Evolutionary conservation across 352 stramenopile genomes (phyloP), one percentile per base, ranked within the genome.

Genomic region (Aphanomyces astaci): DNA sequence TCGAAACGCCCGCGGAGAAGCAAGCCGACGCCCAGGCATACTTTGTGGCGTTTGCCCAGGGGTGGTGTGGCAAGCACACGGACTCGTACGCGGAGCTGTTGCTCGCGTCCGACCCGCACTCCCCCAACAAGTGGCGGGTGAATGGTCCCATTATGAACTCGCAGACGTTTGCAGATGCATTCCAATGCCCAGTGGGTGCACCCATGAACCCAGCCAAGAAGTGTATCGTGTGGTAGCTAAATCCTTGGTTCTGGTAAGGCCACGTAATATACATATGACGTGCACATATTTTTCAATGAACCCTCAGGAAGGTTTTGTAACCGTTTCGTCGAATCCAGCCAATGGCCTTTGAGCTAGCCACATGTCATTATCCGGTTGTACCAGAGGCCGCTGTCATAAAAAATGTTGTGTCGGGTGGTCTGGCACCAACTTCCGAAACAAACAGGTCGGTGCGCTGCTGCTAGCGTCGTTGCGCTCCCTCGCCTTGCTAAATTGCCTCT

Each of bases 91-190:
- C 46, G 1, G 45, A 64, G 10, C 24, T 62, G n/a, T 46, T 68
- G 17, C 40, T 73, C 2, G 51, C n/a, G 11, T 17, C 24, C 15
- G 57, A 72, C 51, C 43, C 56, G 31, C 71, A 76, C 46, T 60
- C 70, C 25, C 72, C 72, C 1, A 24, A 24, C 19, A 46, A 63
- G 22, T 75, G 32, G 25, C 69, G 72, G 19, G 69, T 73, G n/a
- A 75, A 67, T n/a, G 72, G 72, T 24, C 39, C 60, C 11, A 24
- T 75, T 25, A 66, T 64, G 51, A 75, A 74, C 57, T 75, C 54
- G 39, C 22, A 9, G 2, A 25, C 32, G 19, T 76, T 76, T 71
- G 72, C 69, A 7, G 32, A 73, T 9, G 56, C 69, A n/a, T 76
- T 75, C 49, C 25, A 75, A 25, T 76, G 72, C 45, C 33, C 48